A percentile compares a stretch with the other conserved stretches of the same genome.
Evolutionary conservation across 2,329 filamentous ascomycete genomes (phyloP).

Genomic region (Biscogniauxia sp.): DNA sequence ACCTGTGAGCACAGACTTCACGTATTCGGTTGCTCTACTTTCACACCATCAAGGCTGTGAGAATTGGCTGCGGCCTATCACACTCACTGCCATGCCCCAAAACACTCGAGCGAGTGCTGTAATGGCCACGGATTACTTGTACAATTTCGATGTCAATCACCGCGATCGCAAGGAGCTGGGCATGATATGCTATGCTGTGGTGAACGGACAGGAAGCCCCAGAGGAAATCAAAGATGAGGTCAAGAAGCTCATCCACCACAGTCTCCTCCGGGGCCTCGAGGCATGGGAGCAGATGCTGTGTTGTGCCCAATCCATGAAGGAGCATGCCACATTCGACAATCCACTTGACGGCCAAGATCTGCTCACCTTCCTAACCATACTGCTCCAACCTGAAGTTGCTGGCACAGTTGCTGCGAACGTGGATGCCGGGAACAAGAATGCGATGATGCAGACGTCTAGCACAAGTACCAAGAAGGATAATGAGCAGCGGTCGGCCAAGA

Average conservation of each 20-base stretch:
- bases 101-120: neutral
- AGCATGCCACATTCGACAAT: conserved; percentile 16
- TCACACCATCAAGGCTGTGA: neutral
- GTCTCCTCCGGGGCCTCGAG: conserved; percentile 33
- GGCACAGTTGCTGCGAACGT: neutral
- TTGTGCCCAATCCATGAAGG: conserved; percentile 30
- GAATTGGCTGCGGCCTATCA: neutral
- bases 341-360: conserved; percentile 28
- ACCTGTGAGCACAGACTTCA: too few species aligned
- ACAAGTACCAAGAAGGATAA: conserved; percentile 4
- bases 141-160: conserved; percentile 32
- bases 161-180: conserved; percentile 25
- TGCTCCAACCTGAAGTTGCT: conserved; percentile 2
- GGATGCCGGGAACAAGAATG: neutral
- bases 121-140: conserved; percentile 30
- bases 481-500: conserved; percentile 1
- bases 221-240: conserved; percentile 27
- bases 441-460: neutral
- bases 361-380: conserved; percentile 23
- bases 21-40: too few species aligned
- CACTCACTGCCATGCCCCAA: neutral
- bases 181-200: conserved; percentile 17
- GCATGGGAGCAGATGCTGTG: conserved; percentile 34
- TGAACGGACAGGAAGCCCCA: conserved; percentile 20
- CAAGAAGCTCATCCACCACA: conserved; percentile 23